Conservation (phyloP, 2,329 filamentous ascomycete genomes). For the Dactylellina parvicollis region DNA sequence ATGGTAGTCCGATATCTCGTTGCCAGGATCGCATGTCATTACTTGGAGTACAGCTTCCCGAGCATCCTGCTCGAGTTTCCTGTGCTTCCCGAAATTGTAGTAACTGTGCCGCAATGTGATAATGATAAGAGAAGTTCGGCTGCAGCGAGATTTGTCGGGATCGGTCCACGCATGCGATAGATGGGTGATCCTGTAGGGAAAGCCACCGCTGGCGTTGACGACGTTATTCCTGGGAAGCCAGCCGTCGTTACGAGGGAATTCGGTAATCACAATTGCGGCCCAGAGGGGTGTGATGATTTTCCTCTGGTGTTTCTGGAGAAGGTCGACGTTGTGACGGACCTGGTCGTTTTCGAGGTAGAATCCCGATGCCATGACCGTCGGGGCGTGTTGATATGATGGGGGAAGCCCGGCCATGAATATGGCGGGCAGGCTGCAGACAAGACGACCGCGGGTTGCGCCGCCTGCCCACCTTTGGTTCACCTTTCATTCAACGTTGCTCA, state of each 20-base stretch:
- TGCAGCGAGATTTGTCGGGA: background rate
- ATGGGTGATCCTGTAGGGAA: background rate
- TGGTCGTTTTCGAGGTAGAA: background rate
- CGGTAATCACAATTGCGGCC: background rate
- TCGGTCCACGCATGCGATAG: background rate
- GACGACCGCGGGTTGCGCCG: no score
- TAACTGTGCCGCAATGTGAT: background rate
- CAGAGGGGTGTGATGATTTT: background rate
- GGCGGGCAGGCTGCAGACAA: no score
- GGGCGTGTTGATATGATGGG: background rate
- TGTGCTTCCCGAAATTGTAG: slow-evolving; percentile 17
- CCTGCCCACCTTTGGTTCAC: no score
- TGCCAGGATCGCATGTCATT: background rate
- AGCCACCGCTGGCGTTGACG: background rate
- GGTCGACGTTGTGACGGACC: background rate
- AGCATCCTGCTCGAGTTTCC: slow-evolving; percentile 26
- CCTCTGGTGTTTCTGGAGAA: background rate
- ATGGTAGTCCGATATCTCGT: background rate
- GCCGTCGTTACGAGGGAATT: slow-evolving; percentile 6
- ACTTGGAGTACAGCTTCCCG: background rate
- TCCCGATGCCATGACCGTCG: background rate
- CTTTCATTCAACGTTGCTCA: no score
- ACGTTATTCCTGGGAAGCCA: background rate
- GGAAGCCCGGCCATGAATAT: no score
- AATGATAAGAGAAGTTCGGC: background rate